Base-by-base conservation (phyloP, 2,329 filamentous ascomycete genomes). In the Thelonectria rubi region DNA sequence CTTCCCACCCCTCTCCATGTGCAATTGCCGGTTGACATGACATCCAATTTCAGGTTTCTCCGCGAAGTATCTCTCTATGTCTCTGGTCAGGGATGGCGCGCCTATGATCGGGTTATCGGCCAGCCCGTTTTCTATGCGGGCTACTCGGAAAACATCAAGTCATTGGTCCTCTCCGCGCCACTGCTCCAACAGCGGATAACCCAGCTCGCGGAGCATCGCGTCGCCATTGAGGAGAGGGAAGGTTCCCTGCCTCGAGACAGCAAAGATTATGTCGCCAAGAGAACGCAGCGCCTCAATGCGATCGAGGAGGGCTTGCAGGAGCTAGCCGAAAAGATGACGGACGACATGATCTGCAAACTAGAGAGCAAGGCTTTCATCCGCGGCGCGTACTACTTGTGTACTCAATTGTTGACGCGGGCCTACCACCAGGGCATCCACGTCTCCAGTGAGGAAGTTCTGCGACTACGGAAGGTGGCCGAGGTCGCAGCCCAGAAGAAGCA, bases 281-380 rank as follows among this genome's bases (percentile, higher is more conserved):
- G 83, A 58, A 79, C 79, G 5, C 84, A 84, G 64, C 81, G 86
- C 57, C 86, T 83, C 55, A 81, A 79, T 58, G 87, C 91, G 69
- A 86, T 98, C 58, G 88, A 93, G 72, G 82, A 83, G 39, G 89
- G 89, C 60, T 80, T 99, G 47, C 84, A 88, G 56, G 89, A 97
- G 73, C 89, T 97, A 5, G 91, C 92, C 4, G 92, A 95, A 65
- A 89, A 90, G 67, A 89, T 95, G 85, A 92, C 93, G 21, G 93
- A 97, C 73, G 88, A 90, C 65, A 98, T 99, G 95, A 97, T 99
- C 64, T 98, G 94, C 85, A 99, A 99, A 79, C 94, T 98, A 84
- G 95, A 99, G 78, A 96, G 91, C 82, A 96, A 94, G 75, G 82
- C 87, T 2, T 98, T 98, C 73, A 97, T 99, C 69, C 84, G 95